Percentiles rank a stretch among this genome's conserved stretches.
These are phyloP conservation scores for Diaporthe capsici DNA, from an alignment of 2,329 filamentous ascomycete genomes.

Conservation along the genomic window DNA sequence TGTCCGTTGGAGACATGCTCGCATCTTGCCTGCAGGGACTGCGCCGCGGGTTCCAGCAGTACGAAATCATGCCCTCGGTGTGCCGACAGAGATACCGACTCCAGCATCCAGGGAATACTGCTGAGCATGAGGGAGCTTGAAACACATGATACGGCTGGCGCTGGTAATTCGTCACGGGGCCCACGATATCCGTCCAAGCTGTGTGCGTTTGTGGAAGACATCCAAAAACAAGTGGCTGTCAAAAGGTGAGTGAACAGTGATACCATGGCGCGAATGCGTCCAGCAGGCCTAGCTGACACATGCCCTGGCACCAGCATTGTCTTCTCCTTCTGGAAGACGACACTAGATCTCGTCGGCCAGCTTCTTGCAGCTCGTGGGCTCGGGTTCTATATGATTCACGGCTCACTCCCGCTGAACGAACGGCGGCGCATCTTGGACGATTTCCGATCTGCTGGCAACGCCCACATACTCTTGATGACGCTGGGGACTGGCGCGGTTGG, in stretches of 20 bases:
- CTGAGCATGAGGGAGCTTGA: neutral
- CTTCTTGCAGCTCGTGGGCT: constrained; percentile 50
- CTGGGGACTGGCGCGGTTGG: constrained; percentile 66
- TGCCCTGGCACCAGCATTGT: constrained; percentile 53
- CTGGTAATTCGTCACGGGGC: neutral
- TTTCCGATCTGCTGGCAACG: constrained; percentile 50
- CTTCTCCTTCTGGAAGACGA: constrained; percentile 62
- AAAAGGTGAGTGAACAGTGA: neutral
- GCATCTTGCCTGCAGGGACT: constrained; percentile 5
- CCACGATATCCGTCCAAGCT: constrained; percentile 52
- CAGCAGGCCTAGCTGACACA: constrained; percentile 27
- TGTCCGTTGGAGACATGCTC: neutral
- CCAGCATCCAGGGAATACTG: neutral
- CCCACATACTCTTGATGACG: constrained; percentile 64
- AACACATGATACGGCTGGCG: neutral
- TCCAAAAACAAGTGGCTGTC: constrained; percentile 42
- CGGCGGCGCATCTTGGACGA: constrained; percentile 55
- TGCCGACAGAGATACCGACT: neutral
- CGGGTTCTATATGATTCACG: constrained; percentile 58
- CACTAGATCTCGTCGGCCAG: constrained; percentile 53
- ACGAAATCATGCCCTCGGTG: neutral
- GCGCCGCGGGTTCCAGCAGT: neutral
- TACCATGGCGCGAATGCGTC: no score
- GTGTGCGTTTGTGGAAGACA: constrained; percentile 49
- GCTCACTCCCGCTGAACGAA: constrained; percentile 53